Conservation (phyloP, 805 yeast species). For the Pichia cephalocereana region DNA sequence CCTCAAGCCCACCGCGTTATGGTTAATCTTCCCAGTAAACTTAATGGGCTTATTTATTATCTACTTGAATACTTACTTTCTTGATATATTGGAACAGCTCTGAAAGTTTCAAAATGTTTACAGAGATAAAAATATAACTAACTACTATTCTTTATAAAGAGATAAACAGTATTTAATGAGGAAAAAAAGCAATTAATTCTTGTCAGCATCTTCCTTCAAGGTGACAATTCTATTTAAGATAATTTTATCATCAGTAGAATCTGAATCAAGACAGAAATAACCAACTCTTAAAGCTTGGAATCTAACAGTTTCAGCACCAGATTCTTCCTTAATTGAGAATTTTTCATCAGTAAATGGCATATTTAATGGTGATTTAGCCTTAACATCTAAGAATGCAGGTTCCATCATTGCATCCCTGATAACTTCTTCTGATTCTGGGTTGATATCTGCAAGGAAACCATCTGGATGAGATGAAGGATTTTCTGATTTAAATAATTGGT, state of each 20-base stretch:
- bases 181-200: constrained; percentile 17
- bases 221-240: constrained; percentile 89
- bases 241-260: constrained; percentile 49
- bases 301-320: constrained; percentile 73
- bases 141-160: no score
- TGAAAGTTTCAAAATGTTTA: no score
- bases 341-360: constrained; percentile 46
- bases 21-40: no score
- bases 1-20: no score
- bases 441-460: constrained; percentile 80
- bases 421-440: constrained; percentile 67
- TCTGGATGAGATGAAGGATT: constrained; percentile 85
- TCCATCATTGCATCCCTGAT: constrained; percentile 64
- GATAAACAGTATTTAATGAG: not conserved
- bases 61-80: no score
- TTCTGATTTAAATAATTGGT: constrained; percentile 81
- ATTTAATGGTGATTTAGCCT: constrained; percentile 67
- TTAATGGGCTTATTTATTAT: no score
- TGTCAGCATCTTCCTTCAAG: constrained; percentile 70
- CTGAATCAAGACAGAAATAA: constrained; percentile 85
- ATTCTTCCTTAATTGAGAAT: constrained; percentile 64
- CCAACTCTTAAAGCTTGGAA: constrained; percentile 98
- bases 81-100: no score
- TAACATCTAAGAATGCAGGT: constrained; percentile 61
- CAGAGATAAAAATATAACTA: not conserved